Base-by-base conservation (phyloP, 495 filamentous ascomycete species). In the Aspergillus olivimuriae region DNA sequence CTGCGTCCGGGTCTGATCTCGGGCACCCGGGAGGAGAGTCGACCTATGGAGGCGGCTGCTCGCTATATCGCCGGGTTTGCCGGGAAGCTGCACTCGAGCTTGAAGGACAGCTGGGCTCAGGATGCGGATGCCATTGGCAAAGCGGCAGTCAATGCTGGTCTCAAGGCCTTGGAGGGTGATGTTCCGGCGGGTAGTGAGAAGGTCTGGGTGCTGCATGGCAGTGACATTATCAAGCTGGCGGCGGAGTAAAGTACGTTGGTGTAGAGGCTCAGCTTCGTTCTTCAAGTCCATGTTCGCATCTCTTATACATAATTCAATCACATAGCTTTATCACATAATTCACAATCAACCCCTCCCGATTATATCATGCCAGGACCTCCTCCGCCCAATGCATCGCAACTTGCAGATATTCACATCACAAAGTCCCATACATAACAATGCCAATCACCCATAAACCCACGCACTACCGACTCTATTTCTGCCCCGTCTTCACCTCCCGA, bases 1-100 rank as follows among this genome's bases (percentile, higher is more conserved):
- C 35, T 94, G 35, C 70, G 78, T 14, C 89, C 89, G 8, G 89
- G 86, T 1, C 36, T 88, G 46, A 82, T 95, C 50, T 49, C 85
- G n/a, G 89, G 87, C 9, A 55, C 72, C 8, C 70, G 89, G 30
- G 74, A 83, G 46, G 75, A 78, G 41, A 65, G 65, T 31, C 70
- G 85, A 37, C 51, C 66, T 6, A 69, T 78, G 39, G 66, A 74
- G 31, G 60, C 76, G 8, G 20, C 76, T 3, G 21, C 59, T 32
- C 66, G 69, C 38, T 62, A 55, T 31, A 5, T 85, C 21, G 76
- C 80, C 2, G 61, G 57, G 9, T 65, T 69, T 40, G 41, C 69
- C 46, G 76, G 78, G 4, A 66, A 63, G 47, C 7, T 91, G 5
- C 75, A 81, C 47, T 68, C 61, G 6, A 59, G 65, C 26, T 44